These are phyloP conservation scores for Phytophthora idaei DNA, from an alignment of 352 stramenopile species.

Conservation along the genomic window DNA sequence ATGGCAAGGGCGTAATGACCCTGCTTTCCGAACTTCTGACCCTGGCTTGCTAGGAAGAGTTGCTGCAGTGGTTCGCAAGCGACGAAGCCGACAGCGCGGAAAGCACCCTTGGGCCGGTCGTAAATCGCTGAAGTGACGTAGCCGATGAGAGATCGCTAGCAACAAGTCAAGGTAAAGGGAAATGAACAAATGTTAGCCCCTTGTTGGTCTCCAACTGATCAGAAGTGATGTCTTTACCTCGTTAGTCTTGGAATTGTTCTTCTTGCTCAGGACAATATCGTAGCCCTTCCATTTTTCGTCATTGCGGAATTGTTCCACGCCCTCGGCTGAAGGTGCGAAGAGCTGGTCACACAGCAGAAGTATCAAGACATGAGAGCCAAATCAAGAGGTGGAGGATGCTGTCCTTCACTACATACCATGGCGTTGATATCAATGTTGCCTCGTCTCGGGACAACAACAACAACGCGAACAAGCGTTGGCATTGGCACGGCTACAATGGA, in stretches of 20 bases:
- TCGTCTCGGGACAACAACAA: constrained; percentile 58
- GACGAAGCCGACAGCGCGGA: constrained; percentile 70
- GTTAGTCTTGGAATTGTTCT: constrained; percentile 14
- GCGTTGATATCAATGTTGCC: constrained; percentile 61
- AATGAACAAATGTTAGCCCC: constrained; percentile 6
- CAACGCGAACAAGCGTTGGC: constrained; percentile 73
- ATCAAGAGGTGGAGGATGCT: neutral
- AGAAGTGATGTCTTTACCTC: constrained; percentile 19
- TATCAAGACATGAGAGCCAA: neutral
- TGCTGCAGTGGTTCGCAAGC: constrained; percentile 66
- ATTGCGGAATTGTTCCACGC: constrained; percentile 29
- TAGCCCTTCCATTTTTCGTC: constrained; percentile 47
- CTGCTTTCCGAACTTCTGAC: constrained; percentile 7
- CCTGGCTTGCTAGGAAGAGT: constrained; percentile 44
- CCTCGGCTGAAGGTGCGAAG: constrained; percentile 36
- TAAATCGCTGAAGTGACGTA: constrained; percentile 83
- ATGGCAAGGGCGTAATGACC: constrained; percentile 48
- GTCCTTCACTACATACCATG: constrained; percentile 49
- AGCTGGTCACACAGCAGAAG: constrained; percentile 33
- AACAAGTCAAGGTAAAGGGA: neutral
- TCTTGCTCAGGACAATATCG: constrained; percentile 29
- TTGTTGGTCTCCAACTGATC: neutral
- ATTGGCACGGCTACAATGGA: constrained; percentile 58
- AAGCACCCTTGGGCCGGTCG: constrained; percentile 70
- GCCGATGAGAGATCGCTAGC: constrained; percentile 52